Percentiles rank a stretch among this genome's conserved stretches.
Conservation (phyloP, 768 basidiomycete species). For the Boletus sp. region DNA sequence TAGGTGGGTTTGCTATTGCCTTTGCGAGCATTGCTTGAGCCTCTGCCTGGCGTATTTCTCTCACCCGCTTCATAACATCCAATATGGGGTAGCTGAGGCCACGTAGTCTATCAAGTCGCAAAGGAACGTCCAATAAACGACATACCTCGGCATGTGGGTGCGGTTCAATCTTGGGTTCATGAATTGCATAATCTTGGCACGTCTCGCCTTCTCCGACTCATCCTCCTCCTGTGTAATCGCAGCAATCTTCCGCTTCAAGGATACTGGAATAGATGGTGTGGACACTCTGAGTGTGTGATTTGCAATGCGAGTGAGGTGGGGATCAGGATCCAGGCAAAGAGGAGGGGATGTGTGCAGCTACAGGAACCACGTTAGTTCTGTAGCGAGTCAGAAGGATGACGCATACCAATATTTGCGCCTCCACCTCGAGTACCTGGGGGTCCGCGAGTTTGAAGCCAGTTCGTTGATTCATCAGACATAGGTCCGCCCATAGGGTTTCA, state of each 20-base stretch:
- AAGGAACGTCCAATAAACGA: conserved; percentile 4
- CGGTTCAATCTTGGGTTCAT: conserved; percentile 63
- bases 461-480: conserved; percentile 66
- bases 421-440: conserved; percentile 66
- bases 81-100: conserved; percentile 53
- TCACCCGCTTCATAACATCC: conserved; percentile 43
- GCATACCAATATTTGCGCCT: conserved; percentile 70
- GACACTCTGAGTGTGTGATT: conserved; percentile 75
- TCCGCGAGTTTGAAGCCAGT: conserved; percentile 64
- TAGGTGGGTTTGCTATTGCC: conserved; percentile 30
- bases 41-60: conserved; percentile 28
- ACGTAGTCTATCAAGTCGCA: conserved; percentile 1
- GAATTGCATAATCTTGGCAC: conserved; percentile 73
- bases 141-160: conserved; percentile 50
- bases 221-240: conserved; percentile 73
- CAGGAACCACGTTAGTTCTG: conserved; percentile 8
- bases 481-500: conserved; percentile 78
- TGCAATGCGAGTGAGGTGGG: conserved; percentile 70
- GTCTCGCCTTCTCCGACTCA: conserved; percentile 69
- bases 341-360: conserved; percentile 75
- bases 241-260: conserved; percentile 75
- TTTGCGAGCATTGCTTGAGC: conserved; percentile 24
- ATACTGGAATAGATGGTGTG: conserved; percentile 66
- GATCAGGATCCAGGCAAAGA: conserved; percentile 78
- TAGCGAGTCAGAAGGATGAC: not conserved